phyloP scores from a whole-genome alignment of 2,329 filamentous ascomycete species.

The Juglanconis juglandina region DNA sequence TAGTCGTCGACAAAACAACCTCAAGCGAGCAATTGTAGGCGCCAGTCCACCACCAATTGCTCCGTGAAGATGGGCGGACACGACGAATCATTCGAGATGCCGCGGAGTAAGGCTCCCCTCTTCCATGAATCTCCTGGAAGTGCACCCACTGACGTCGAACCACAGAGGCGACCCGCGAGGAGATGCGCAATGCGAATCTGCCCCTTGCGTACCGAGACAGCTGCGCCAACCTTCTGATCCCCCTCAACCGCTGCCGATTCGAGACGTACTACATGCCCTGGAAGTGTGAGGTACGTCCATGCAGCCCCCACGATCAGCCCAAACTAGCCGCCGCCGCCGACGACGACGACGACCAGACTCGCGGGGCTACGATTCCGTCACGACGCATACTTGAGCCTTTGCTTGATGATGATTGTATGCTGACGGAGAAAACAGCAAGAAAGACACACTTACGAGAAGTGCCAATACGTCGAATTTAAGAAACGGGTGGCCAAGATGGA shows the following conservation, averaged over 20 bases:
- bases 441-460: conserved; percentile 97
- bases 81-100: conserved; percentile 14
- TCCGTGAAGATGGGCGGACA: conserved; percentile 18
- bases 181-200: conserved; percentile 88
- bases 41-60: conserved; percentile 24
- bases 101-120: conserved; percentile 6
- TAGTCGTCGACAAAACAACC: neutral
- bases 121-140: neutral
- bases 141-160: conserved; percentile 1
- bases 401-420: neutral
- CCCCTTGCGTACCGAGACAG: conserved; percentile 91
- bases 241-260: conserved; percentile 89
- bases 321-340: neutral
- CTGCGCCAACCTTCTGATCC: conserved; percentile 91
- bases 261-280: conserved; percentile 93
- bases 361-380: too few species aligned
- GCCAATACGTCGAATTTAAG: conserved; percentile 99
- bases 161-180: conserved; percentile 77
- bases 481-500: conserved; percentile 98
- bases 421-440: conserved; percentile 63
- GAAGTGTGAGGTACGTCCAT: conserved; percentile 83
- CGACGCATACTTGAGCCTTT: neutral
- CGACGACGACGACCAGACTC: neutral
- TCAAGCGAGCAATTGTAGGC: conserved; percentile 23
- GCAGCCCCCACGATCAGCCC: neutral